These are phyloP conservation scores for Boletus rex-veris DNA, from an alignment of 768 basidiomycete species.

Conservation along the genomic window DNA sequence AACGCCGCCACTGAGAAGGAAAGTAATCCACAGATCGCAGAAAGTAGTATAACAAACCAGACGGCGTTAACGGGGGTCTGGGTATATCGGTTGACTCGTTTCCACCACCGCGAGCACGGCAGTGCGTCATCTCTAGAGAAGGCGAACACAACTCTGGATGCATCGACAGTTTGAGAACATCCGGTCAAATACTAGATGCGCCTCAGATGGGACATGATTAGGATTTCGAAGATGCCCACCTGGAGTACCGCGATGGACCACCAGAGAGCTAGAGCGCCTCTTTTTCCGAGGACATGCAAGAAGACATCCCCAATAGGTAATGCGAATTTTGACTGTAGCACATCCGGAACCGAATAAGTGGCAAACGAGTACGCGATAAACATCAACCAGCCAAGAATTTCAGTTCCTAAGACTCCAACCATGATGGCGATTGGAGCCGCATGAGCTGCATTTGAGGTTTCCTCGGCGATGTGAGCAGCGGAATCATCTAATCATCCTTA, in stretches of 20 bases:
- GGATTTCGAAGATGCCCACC: conserved; percentile 18
- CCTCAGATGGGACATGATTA: conserved; percentile 1
- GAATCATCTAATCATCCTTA: conserved; percentile 37
- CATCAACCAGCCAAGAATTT: conserved; percentile 41
- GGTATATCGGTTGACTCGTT: conserved; percentile 30
- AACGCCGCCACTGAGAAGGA: conserved; percentile 35
- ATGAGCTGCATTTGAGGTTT: conserved; percentile 40
- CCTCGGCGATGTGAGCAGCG: conserved; percentile 46
- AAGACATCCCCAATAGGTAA: conserved; percentile 43
- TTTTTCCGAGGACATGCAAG: conserved; percentile 36
- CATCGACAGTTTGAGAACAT: conserved; percentile 46
- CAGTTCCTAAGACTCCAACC: conserved; percentile 38
- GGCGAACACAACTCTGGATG: conserved; percentile 45
- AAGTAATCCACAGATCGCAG: conserved; percentile 31
- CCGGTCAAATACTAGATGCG: conserved; percentile 37
- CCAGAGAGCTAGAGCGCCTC: conserved; percentile 44
- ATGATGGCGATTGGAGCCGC: conserved; percentile 46
- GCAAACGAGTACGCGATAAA: conserved; percentile 44
- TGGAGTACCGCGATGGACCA: conserved; percentile 42
- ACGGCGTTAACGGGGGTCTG: conserved; percentile 39
- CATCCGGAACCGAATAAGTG: conserved; percentile 35
- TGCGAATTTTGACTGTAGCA: conserved; percentile 32
- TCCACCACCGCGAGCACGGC: conserved; percentile 38
- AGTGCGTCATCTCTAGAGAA: conserved; percentile 39
- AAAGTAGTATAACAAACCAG: conserved; percentile 36